These are phyloP conservation scores for Morella rubra DNA, from an alignment of 306 rosid species.

Conservation along the genomic window DNA sequence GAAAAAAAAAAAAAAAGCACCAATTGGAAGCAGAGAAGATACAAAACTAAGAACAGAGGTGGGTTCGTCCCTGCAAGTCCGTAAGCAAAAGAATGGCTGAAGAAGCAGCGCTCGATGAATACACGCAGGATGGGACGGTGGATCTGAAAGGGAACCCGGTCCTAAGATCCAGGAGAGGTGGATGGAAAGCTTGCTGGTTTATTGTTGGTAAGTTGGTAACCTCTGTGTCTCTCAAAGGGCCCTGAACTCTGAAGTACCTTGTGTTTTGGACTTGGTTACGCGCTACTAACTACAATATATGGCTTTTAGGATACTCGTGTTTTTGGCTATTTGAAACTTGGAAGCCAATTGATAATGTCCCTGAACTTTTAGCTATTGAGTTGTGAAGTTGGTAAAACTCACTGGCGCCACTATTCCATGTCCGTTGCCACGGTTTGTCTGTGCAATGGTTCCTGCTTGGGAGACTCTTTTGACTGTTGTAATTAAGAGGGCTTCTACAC, in stretches of 20 bases:
- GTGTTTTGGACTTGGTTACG: background rate
- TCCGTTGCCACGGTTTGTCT: no score
- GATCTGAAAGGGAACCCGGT: constrained; percentile 74
- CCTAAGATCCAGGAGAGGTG: constrained; percentile 64
- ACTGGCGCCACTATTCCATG: no score
- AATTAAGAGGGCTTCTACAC: no score
- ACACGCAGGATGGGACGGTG: constrained; percentile 83
- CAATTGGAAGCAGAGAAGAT: no score
- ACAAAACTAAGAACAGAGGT: background rate
- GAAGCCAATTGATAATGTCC: background rate
- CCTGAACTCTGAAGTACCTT: no score
- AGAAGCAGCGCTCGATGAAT: constrained; percentile 45
- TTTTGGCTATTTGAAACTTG: background rate
- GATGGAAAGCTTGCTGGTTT: constrained; percentile 89
- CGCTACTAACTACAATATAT: background rate
- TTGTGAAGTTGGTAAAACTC: no score
- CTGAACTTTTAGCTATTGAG: no score
- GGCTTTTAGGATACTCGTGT: no score
- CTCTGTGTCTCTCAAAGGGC: constrained; percentile 1
- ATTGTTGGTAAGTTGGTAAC: constrained; percentile 52
- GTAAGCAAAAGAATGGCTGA: constrained; percentile 30
- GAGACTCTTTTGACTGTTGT: no score
- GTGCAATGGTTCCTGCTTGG: no score
- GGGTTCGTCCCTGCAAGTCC: background rate
- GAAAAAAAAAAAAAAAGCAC: no score